Evolutionary conservation across 2,329 filamentous ascomycete species (phyloP), one percentile per base, ranked within the genome.

Genomic region (Botrytis fragariae): DNA sequence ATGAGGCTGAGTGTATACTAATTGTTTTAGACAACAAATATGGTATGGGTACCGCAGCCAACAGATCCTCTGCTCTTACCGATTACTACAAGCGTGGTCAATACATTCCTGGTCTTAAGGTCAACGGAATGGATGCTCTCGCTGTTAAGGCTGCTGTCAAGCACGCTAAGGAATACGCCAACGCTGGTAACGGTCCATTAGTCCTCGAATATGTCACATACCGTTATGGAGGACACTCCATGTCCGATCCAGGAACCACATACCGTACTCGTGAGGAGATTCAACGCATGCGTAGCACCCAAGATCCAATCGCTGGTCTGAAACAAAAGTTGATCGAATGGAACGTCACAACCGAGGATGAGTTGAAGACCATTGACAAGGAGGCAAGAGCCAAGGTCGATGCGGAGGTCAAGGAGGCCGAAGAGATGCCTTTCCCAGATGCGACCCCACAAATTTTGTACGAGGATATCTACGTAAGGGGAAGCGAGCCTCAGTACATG

Each of bases 31-130:
- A 99, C 90, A 99, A 99, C 92, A 99, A 99, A 87, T 99, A 99
- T 84, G 96, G 96, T 84, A 99, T 99, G 96, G 96, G 96, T 86
- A 99, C 96, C 77, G 93, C 96, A 75, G 95, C 96, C 79, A 92
- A 92, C 85, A 94, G 96, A 81, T 95, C 96, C 75, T 95, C 96
- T 75, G 96, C 96, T 80, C 86, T 98, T 83, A 98, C 96, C 84
- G 96, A 99, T 85, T 99, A 99, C 91, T 98, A 99, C 91, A 98
- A 98, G 92, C 95, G 96, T 86, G 96, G 96, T 78, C 96, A 99
- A 87, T 99, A 98, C 88, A 99, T 99, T 79, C 95, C 96, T 74
- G 96, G 96, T 87, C 90, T 99, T 81, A 99, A 99, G 90, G 94
- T 99, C 84, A 99, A 99, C 86, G 96, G 94, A 82, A 99, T 99